phyloP scores from a whole-genome alignment of 164 flowering plant genomes.

The Vitis riparia region DNA sequence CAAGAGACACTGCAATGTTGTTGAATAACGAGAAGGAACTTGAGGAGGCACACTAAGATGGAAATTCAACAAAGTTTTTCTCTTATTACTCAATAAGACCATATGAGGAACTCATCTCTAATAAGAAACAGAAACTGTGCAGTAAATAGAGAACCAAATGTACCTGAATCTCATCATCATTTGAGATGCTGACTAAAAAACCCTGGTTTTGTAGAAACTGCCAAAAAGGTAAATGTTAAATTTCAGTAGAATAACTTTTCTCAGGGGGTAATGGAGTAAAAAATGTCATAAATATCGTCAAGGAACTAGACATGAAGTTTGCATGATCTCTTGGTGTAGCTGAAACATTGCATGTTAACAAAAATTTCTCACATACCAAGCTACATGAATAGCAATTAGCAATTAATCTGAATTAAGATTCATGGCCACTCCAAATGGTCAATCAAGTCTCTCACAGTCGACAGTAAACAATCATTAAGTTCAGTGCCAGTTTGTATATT shows the following conservation, averaged over 20 bases:
- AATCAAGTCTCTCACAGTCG: not conserved
- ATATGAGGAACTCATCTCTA: not conserved
- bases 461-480: not conserved
- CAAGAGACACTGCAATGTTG: not conserved
- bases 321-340: not conserved
- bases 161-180: conserved; percentile 59
- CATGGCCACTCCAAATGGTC: not conserved
- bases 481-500: not conserved
- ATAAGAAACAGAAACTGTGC: conserved; percentile 3
- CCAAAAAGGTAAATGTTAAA: conserved; percentile 5
- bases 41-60: not conserved
- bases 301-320: not conserved
- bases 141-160: not conserved
- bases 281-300: not conserved
- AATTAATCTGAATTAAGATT: not conserved
- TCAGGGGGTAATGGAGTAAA: not conserved
- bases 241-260: not conserved
- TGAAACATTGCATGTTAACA: too few relatives aligned
- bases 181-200: conserved; percentile 40
- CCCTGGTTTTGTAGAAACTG: conserved; percentile 63
- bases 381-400: too few relatives aligned
- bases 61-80: not conserved
- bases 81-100: not conserved
- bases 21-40: not conserved
- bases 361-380: too few relatives aligned